Base-by-base conservation (phyloP, 1,284 basidiomycete genomes). In the Ceratobasidium sp. region DNA sequence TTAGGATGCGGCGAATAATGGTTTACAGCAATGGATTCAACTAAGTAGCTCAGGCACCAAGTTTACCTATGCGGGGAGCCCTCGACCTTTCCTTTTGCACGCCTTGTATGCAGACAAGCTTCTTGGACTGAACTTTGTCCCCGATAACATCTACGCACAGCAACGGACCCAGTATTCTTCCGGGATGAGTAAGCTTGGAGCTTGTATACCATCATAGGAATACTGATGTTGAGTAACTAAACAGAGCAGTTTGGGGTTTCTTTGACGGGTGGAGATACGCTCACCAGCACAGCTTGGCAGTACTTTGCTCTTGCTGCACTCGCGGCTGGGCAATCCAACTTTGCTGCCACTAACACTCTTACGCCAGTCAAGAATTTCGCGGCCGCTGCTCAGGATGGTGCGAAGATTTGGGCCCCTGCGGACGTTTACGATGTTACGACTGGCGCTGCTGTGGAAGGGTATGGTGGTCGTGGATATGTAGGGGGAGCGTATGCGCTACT, bases 301-400 rank as follows among this genome's bases (percentile, higher is more conserved):
- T 67, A 67, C 48, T 67, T 67, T 30, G 55, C 62, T 6, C 48
- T 67, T 30, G 62, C 62, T 9, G 62, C 62, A 5, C 50, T 67
- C 18, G 26, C 48, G 1, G 50, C 62, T 12, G 30, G 50, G 10
- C 45, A 53, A 26, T 36, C 46, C 45, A n/a, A 8, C 18, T 32
- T 64, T 36, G 21, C 43, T 21, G 48, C 18, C 16, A 26, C 32
- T 3, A 48, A n/a, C 9, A 39, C 62, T 16, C 39, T 67, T 9
- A 52, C 62, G 6, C 34, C 48, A 3, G 39, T 67, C 62, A 67
- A 67, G 36, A 55, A 39, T 18, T 67, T 67, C 23, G 62, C 26
- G 3, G 32, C 39, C 12, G 36, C 23, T 12, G 2, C 34, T 4
- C 62, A 67, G 50, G 23, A 26, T 1, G 12, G 23, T 23, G 34